Conservation (phyloP, 441 rosid species). For the Gossypium trilobum region DNA sequence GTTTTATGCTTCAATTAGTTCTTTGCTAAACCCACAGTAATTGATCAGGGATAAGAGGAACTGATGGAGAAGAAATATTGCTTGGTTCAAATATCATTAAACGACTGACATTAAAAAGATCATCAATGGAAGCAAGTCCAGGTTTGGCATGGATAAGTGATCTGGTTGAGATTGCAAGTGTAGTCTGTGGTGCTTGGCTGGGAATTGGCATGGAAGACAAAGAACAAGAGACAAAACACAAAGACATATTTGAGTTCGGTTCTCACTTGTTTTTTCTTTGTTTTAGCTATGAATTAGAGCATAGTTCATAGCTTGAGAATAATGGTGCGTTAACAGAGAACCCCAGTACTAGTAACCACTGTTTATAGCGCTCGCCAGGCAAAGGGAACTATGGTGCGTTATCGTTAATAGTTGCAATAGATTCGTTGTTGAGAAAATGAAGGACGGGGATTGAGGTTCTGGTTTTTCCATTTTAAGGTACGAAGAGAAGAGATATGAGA, state of each 20-base stretch:
- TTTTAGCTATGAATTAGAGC: neutral
- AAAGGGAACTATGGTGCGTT: too few species aligned
- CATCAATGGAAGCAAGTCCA: conserved; percentile 52
- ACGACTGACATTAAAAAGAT: conserved; percentile 50
- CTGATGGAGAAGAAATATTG: conserved; percentile 41
- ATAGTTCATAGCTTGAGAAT: too few species aligned
- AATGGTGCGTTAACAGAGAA: too few species aligned
- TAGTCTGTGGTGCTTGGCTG: conserved; percentile 37
- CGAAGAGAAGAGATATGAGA: too few species aligned
- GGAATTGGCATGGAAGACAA: neutral
- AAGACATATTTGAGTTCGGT: neutral
- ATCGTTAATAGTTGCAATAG: too few species aligned
- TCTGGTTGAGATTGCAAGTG: conserved; percentile 30
- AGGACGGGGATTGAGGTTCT: too few species aligned
- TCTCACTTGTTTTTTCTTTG: conserved; percentile 5
- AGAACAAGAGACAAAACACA: neutral
- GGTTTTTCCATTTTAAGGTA: too few species aligned
- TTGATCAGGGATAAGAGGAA: conserved; percentile 36
- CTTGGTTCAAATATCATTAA: conserved; percentile 48
- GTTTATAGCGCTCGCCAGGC: too few species aligned
- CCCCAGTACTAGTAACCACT: too few species aligned
- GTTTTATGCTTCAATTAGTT: too few species aligned
- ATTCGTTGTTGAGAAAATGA: too few species aligned
- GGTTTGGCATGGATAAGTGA: conserved; percentile 40
- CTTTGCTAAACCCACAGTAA: conserved; percentile 17